Evolutionary conservation across 495 filamentous ascomycete genomes (phyloP).

Genomic region (Gamarada debralockiae): DNA sequence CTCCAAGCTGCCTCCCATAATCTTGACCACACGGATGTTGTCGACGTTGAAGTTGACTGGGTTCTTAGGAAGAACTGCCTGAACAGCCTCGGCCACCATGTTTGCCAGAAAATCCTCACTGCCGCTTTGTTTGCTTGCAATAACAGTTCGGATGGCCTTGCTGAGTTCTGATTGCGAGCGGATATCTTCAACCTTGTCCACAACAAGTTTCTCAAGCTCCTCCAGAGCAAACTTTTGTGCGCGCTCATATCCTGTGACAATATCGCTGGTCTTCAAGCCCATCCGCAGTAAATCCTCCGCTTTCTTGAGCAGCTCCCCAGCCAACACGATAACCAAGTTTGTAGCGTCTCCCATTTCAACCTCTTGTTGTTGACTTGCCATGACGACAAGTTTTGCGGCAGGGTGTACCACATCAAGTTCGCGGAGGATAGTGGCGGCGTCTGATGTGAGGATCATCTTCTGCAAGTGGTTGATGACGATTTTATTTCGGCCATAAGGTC

Average conservation of each 20-base stretch:
- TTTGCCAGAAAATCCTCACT: constrained; percentile 81
- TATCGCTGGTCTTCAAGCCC: constrained; percentile 95
- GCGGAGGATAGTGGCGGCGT: constrained; percentile 94
- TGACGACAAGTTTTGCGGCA: constrained; percentile 96
- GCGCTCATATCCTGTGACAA: constrained; percentile 92
- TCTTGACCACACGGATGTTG: constrained; percentile 98
- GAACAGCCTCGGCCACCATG: constrained; percentile 88
- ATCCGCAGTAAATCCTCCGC: constrained; percentile 93
- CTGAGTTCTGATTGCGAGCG: constrained; percentile 73
- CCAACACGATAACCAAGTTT: constrained; percentile 94
- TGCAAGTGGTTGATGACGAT: constrained; percentile 99
- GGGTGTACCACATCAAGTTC: constrained; percentile 99
- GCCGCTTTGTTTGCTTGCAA: constrained; percentile 95
- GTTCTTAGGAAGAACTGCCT: constrained; percentile 94
- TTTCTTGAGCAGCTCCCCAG: constrained; percentile 94
- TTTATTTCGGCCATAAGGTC: constrained; percentile 98
- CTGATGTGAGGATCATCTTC: constrained; percentile 98
- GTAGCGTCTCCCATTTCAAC: constrained; percentile 98
- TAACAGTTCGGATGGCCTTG: constrained; percentile 93
- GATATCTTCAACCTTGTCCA: constrained; percentile 87
- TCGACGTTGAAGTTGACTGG: constrained; percentile 99
- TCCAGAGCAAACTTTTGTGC: constrained; percentile 85
- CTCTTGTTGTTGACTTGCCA: constrained; percentile 99
- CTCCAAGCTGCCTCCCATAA: constrained; percentile 94
- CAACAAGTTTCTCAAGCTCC: constrained; percentile 78